These are phyloP conservation scores for Termitomyces sp. DNA, from an alignment of 768 basidiomycete genomes.

Conservation along the genomic window DNA sequence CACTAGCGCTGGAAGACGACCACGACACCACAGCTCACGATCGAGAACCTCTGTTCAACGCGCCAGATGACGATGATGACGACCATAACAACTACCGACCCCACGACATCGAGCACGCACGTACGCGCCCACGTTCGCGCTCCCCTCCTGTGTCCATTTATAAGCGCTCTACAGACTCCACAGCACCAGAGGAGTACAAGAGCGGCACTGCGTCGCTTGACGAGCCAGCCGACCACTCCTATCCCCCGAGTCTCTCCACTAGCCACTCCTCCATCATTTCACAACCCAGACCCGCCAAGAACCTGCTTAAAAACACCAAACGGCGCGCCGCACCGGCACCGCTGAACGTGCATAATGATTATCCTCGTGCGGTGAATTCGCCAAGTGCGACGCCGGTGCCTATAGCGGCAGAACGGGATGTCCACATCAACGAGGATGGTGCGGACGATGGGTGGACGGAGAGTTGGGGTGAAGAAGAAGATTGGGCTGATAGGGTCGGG, in stretches of 20 bases:
- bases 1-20: slow-evolving; percentile 36
- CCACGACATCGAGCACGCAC: slow-evolving; percentile 47
- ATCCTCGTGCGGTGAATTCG: slow-evolving; percentile 33
- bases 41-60: slow-evolving; percentile 61
- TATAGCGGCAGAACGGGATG: slow-evolving; percentile 10
- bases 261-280: slow-evolving; percentile 36
- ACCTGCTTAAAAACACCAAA: slow-evolving; percentile 35
- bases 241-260: slow-evolving; percentile 56
- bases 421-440: slow-evolving; percentile 6
- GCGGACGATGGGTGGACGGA: slow-evolving; percentile 40
- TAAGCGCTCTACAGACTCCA: slow-evolving; percentile 14
- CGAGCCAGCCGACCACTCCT: slow-evolving; percentile 46
- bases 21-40: slow-evolving; percentile 38
- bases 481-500: slow-evolving; percentile 27
- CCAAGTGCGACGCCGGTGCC: slow-evolving; percentile 16
- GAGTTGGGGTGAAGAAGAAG: slow-evolving; percentile 48
- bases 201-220: slow-evolving; percentile 29
- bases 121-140: slow-evolving; percentile 30
- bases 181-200: slow-evolving; percentile 37
- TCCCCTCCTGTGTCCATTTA: slow-evolving; percentile 22
- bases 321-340: slow-evolving; percentile 38
- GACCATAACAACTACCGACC: slow-evolving; percentile 26
- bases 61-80: slow-evolving; percentile 53
- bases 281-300: slow-evolving; percentile 28
- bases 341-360: slow-evolving; percentile 28